Conservation (phyloP, 2,329 filamentous ascomycete species). For the Fusarium heterosporum region DNA sequence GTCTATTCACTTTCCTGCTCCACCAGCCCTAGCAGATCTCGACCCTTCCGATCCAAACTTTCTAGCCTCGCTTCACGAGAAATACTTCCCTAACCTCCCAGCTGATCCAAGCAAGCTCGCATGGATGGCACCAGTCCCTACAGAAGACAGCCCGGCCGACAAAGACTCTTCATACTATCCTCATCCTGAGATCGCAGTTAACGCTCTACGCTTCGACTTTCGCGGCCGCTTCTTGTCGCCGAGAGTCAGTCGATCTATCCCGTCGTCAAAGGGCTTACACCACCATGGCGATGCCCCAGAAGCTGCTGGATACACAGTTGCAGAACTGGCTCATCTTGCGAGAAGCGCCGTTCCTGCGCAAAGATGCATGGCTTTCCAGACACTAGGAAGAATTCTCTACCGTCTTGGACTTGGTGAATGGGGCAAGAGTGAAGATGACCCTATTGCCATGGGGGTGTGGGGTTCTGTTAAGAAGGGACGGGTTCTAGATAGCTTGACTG, state of each 20-base stretch:
- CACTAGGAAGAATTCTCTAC: conserved; percentile 86
- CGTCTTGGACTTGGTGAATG: conserved; percentile 79
- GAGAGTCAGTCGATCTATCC: conserved; percentile 76
- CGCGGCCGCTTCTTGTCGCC: conserved; percentile 84
- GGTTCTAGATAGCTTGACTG: conserved; percentile 80
- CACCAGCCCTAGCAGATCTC: conserved; percentile 72
- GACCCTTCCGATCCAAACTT: conserved; percentile 88
- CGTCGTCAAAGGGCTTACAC: conserved; percentile 83
- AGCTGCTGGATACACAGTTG: conserved; percentile 92
- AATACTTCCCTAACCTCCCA: conserved; percentile 92
- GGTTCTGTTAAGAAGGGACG: conserved; percentile 78
- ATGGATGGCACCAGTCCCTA: conserved; percentile 85
- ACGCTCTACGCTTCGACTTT: conserved; percentile 90
- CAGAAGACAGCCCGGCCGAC: conserved; percentile 72
- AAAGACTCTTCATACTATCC: conserved; percentile 85
- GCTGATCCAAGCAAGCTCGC: conserved; percentile 86
- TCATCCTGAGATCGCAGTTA: conserved; percentile 76
- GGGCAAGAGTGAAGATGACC: conserved; percentile 68
- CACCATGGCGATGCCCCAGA: conserved; percentile 94
- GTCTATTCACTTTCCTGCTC: conserved; percentile 72
- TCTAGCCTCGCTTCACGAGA: conserved; percentile 83
- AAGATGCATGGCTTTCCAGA: conserved; percentile 91
- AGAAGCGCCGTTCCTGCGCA: conserved; percentile 87
- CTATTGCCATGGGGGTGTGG: conserved; percentile 85
- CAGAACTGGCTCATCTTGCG: conserved; percentile 83